Evolutionary conservation across 2,329 filamentous ascomycete species (phyloP), one percentile per base, ranked within the genome.

Genomic region (Colletotrichum tofieldiae): DNA sequence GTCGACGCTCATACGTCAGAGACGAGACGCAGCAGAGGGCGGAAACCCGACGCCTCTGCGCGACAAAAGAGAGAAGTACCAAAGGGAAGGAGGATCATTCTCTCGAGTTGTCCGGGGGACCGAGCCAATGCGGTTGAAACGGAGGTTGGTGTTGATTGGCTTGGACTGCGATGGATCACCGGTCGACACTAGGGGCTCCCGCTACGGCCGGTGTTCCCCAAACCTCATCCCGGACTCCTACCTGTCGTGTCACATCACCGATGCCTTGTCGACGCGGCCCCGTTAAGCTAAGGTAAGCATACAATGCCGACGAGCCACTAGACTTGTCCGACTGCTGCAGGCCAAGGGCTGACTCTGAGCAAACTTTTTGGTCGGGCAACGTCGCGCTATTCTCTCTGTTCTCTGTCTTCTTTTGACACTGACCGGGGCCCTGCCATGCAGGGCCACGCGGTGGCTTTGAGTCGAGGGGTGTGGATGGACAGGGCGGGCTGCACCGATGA

Each of bases 151-250:
- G 35, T 52, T 60, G 59, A 59, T 67, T 49, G 58, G 55, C 37
- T 55, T 43, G 52, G 65, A 60, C 70, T 35, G 68, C 23, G 39
- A 39, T 52, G 37, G 32, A 61, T 64, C 70, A 32, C 49, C 62
- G 52, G 41, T 59, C 59, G 54, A 72, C 70, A 51, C 65, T 72
- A 72, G 56, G 26, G 54, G 43, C 56, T n/a, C 35, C 62, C 61
- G 67, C 64, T 61, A 45, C 67, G 64, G 51, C 41, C 70, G 70
- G 70, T 70, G 70, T 72, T 72, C 70, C 70, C 70, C 70, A 72
- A 72, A 49, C 37, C 52, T 41, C 70, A 72, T 72, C 65, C 70
- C 70, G 70, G 65, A 60, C 47, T 37, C 37, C 39, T 20, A 60
- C 20, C 43, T 60, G 45, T 32, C 26, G 59, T 55, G 32, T 32